These are phyloP conservation scores for Fusarium transvaalense DNA, from an alignment of 2,329 filamentous ascomycete species.

Conservation along the genomic window DNA sequence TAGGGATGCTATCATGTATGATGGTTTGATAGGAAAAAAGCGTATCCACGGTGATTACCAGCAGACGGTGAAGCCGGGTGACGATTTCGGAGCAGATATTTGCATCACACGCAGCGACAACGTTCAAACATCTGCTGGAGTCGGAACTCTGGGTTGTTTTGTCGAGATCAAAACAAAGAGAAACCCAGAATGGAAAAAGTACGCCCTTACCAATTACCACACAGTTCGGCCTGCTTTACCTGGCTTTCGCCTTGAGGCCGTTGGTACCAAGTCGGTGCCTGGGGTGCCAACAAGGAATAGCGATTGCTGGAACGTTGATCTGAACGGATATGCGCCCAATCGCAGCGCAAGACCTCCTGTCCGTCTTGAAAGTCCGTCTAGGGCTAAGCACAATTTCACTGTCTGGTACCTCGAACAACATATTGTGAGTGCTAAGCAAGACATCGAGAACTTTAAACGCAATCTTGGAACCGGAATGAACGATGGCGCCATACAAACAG, in stretches of 20 bases:
- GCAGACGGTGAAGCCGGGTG: not conserved
- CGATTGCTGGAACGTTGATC: not conserved
- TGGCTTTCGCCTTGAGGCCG: not conserved
- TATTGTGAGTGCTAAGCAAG: too few species aligned
- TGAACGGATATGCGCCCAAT: not conserved
- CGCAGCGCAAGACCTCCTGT: too few species aligned
- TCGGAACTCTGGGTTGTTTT: not conserved
- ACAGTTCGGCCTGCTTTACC: not conserved
- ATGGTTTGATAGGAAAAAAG: not conserved
- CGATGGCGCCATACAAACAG: not conserved
- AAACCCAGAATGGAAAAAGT: not conserved
- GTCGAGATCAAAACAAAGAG: not conserved
- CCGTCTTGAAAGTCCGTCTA: not conserved
- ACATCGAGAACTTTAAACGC: too few species aligned
- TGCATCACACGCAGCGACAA: not conserved
- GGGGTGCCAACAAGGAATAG: not conserved
- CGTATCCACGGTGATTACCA: not conserved
- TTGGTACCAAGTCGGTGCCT: not conserved
- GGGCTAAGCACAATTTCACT: not conserved
- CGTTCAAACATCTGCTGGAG: not conserved
- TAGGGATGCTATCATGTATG: not conserved
- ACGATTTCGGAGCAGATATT: not conserved
- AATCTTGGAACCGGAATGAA: too few species aligned
- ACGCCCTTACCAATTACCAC: not conserved
- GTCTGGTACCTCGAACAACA: not conserved